Conservation (phyloP, 371 early-diverging fungal species). For the Mucor lusitanicus region DNA sequence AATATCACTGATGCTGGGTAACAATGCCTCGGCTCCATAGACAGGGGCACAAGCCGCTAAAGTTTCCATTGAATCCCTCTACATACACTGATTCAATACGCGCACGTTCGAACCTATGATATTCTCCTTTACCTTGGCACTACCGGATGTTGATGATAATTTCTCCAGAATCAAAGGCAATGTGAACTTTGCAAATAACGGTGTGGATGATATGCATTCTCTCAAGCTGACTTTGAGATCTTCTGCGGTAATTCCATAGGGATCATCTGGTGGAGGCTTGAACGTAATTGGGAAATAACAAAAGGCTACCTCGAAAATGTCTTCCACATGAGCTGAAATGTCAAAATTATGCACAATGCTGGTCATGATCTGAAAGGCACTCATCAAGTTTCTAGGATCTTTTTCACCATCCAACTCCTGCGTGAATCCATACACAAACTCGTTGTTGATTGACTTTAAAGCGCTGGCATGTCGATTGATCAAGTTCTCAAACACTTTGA, state of each 20-base stretch:
- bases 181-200: slow-evolving; percentile 77
- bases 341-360: slow-evolving; percentile 72
- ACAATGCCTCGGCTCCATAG: slow-evolving; percentile 66
- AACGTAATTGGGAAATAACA: slow-evolving; percentile 99
- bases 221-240: slow-evolving; percentile 81
- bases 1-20: slow-evolving; percentile 65
- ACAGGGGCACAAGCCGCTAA: slow-evolving; percentile 78
- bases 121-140: slow-evolving; percentile 73
- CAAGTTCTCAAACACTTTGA: slow-evolving; percentile 45
- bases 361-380: slow-evolving; percentile 78
- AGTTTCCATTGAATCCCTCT: slow-evolving; percentile 88
- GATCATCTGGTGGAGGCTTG: slow-evolving; percentile 92
- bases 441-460: slow-evolving; percentile 50
- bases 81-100: background rate
- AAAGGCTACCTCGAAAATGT: slow-evolving; percentile 92
- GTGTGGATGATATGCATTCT: slow-evolving; percentile 69
- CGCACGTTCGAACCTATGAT: too few relatives aligned
- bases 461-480: slow-evolving; percentile 40
- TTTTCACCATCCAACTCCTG: slow-evolving; percentile 96
- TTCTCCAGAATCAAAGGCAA: slow-evolving; percentile 90
- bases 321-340: slow-evolving; percentile 78
- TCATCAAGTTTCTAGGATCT: slow-evolving; percentile 92
- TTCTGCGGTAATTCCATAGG: slow-evolving; percentile 90
- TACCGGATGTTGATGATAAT: slow-evolving; percentile 79
- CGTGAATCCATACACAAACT: slow-evolving; percentile 86